phyloP scores from a whole-genome alignment of 371 early-diverging fungal genomes.

The Syncephalastrum monosporum region DNA sequence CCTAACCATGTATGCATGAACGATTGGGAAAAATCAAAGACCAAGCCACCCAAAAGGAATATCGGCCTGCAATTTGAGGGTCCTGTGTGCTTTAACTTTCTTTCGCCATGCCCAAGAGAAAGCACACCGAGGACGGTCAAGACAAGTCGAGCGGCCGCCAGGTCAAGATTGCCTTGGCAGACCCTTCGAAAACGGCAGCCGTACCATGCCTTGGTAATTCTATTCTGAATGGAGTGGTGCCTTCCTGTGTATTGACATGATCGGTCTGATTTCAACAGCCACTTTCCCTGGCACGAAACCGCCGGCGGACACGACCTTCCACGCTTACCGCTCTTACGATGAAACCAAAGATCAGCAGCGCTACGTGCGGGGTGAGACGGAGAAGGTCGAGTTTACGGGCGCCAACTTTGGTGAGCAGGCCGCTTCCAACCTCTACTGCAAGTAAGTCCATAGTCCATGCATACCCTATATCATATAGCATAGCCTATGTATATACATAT shows the following conservation, averaged over 20 bases:
- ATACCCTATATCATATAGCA: neutral
- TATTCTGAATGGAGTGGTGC: neutral
- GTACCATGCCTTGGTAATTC: conserved; percentile 36
- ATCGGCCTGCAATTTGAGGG: neutral
- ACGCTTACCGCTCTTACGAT: conserved; percentile 24
- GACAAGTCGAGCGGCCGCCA: conserved; percentile 7
- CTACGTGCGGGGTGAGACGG: conserved; percentile 66
- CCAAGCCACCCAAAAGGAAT: too few species aligned
- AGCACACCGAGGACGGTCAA: conserved; percentile 11
- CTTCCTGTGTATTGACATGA: neutral
- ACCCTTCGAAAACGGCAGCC: conserved; percentile 14
- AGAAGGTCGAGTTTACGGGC: conserved; percentile 73
- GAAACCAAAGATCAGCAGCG: conserved; percentile 24
- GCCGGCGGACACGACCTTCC: conserved; percentile 27
- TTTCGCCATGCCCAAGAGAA: conserved; percentile 19
- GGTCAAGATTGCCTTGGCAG: conserved; percentile 15
- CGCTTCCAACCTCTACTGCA: conserved; percentile 45
- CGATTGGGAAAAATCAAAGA: too few species aligned
- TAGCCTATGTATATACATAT: too few species aligned
- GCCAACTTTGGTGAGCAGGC: conserved; percentile 63
- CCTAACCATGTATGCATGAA: too few species aligned
- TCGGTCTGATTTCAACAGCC: conserved; percentile 20
- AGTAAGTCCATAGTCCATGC: conserved; percentile 29
- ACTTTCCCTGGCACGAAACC: conserved; percentile 47
- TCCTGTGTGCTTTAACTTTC: conserved; percentile 6